Percentiles rank a stretch among this genome's conserved stretches.
phyloP scores from a whole-genome alignment of 1,284 basidiomycete species.

The Thecaphora thlaspeos region DNA sequence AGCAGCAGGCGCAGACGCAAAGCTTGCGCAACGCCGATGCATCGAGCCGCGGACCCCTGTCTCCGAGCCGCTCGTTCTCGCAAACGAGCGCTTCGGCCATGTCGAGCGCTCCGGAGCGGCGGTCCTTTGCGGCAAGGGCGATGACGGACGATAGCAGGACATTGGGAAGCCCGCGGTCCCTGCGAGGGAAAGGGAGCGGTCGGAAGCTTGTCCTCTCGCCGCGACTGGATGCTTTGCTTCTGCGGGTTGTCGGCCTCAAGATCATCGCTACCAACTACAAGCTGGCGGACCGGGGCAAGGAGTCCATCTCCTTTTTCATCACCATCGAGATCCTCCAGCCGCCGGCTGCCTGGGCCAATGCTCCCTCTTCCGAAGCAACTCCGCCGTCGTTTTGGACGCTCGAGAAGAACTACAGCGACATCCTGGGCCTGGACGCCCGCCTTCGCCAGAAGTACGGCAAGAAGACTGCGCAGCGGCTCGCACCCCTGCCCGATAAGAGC shows the following conservation, averaged over 20 bases:
- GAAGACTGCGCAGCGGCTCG: conserved; percentile 71
- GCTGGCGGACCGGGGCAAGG: conserved; percentile 80
- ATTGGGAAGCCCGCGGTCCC: conserved; percentile 13
- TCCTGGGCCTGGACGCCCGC: conserved; percentile 73
- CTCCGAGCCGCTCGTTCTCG: background rate
- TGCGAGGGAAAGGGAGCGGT: conserved; percentile 16
- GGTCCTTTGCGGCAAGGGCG: conserved; percentile 20
- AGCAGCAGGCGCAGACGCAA: background rate
- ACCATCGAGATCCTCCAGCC: conserved; percentile 46
- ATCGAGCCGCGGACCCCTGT: background rate
- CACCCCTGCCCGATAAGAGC: conserved; percentile 79
- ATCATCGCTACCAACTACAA: conserved; percentile 69
- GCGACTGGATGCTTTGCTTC: conserved; percentile 43
- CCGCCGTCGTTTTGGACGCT: conserved; percentile 78
- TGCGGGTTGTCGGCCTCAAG: conserved; percentile 42
- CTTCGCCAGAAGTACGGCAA: conserved; percentile 67
- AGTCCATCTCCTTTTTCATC: conserved; percentile 79
- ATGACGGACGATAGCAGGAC: conserved; percentile 16
- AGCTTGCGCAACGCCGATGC: background rate
- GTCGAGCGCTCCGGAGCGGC: background rate
- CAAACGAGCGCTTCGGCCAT: background rate
- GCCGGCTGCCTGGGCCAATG: conserved; percentile 44
- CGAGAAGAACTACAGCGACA: conserved; percentile 90
- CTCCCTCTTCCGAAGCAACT: conserved; percentile 59
- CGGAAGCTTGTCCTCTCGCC: conserved; percentile 27